These are phyloP conservation scores for Parsonsia alboflavescens DNA, from an alignment of 257 asterid genomes.

Conservation along the genomic window DNA sequence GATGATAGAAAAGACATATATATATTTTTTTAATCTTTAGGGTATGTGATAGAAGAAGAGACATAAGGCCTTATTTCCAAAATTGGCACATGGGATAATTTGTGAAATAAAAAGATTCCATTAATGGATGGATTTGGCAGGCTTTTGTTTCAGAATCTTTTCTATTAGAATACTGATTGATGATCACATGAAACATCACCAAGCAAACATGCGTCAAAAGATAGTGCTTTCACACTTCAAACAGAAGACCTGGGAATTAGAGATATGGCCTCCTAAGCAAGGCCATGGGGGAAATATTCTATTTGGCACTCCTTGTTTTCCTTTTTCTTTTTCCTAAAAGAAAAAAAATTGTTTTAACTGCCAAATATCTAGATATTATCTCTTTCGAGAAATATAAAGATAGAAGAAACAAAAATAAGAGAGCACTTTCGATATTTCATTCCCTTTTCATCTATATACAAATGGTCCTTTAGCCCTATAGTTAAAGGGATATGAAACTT, in stretches of 20 bases:
- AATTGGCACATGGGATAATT: not conserved
- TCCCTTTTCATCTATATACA: too few relatives aligned
- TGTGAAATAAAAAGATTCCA: not conserved
- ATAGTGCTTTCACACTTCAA: conserved; percentile 7
- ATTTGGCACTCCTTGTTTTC: not conserved
- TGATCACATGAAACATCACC: not conserved
- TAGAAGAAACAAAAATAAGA: too few relatives aligned
- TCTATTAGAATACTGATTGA: not conserved
- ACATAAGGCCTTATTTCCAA: not conserved
- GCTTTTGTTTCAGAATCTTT: not conserved
- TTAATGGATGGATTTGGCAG: not conserved
- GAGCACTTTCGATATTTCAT: too few relatives aligned
- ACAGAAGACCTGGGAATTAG: not conserved
- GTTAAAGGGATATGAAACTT: too few relatives aligned
- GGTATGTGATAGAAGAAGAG: not conserved
- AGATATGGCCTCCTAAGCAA: not conserved
- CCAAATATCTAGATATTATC: conserved; percentile 4
- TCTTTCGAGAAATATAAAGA: too few relatives aligned
- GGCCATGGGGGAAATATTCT: not conserved
- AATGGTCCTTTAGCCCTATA: too few relatives aligned
- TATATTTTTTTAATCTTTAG: too few relatives aligned
- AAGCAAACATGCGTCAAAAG: not conserved
- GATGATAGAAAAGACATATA: too few relatives aligned
- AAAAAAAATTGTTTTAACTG: not conserved
- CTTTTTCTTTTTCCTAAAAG: too few relatives aligned